These are phyloP conservation scores for Sarcodon aspratus DNA, from an alignment of 768 basidiomycete genomes.

Conservation along the genomic window DNA sequence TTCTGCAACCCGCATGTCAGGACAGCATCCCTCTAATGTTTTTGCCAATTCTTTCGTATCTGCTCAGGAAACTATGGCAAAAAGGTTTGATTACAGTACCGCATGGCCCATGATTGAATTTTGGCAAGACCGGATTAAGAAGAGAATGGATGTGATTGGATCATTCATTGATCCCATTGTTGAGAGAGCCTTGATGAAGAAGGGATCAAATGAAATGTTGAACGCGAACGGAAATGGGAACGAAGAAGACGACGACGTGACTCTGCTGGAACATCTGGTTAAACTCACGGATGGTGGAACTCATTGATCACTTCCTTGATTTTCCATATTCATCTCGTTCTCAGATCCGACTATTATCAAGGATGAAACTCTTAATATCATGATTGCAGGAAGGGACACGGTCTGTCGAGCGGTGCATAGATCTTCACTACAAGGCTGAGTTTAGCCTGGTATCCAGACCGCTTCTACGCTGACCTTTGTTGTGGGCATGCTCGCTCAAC, in stretches of 20 bases:
- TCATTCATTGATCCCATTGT: constrained; percentile 2
- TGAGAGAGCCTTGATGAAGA: constrained; percentile 4
- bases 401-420: neutral
- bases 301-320: neutral
- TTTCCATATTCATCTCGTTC: neutral
- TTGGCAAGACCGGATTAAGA: constrained; percentile 10
- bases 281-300: constrained; percentile 30
- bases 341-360: constrained; percentile 1
- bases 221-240: constrained; percentile 12
- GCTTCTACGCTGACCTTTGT: constrained; percentile 41
- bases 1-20: constrained; percentile 4
- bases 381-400: constrained; percentile 8
- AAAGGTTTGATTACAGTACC: neutral
- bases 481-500: constrained; percentile 40
- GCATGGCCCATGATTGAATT: neutral
- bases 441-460: constrained; percentile 10
- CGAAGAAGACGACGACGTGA: constrained; percentile 29
- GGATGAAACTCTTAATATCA: constrained; percentile 7
- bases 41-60: neutral
- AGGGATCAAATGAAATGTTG: constrained; percentile 3
- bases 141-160: constrained; percentile 1
- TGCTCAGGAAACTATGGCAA: neutral
- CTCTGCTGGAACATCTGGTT: constrained; percentile 47
- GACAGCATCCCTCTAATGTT: neutral
- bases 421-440: neutral